A percentile compares a stretch with the other conserved stretches of the same genome.
Conservation (phyloP, 2,329 filamentous ascomycete species). For the Aureobasidium subglaciale region DNA sequence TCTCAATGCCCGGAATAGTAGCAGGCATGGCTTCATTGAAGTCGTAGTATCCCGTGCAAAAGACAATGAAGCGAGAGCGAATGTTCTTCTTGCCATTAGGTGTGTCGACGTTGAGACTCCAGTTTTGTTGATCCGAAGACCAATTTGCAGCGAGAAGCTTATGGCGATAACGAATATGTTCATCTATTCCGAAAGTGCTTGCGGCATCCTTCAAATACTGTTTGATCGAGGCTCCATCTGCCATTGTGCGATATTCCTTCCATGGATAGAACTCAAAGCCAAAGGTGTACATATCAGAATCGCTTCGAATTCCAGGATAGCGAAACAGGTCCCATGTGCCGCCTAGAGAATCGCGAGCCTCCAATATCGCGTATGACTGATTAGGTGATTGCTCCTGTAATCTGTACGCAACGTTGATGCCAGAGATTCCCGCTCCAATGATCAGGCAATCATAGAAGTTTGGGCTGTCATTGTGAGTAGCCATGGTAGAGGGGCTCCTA, state of each 20-base stretch:
- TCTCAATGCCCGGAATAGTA: conserved; percentile 58
- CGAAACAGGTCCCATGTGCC: conserved; percentile 75
- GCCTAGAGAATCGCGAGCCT: conserved; percentile 58
- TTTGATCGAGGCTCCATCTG: conserved; percentile 37
- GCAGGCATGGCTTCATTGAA: conserved; percentile 57
- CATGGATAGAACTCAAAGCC: conserved; percentile 65
- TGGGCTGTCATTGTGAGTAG: not conserved
- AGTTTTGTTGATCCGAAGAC: conserved; percentile 43
- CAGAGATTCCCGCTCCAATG: conserved; percentile 66
- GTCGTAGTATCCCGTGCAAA: conserved; percentile 66
- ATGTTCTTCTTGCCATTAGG: conserved; percentile 29
- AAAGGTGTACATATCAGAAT: conserved; percentile 44
- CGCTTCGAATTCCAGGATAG: conserved; percentile 56
- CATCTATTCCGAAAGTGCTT: conserved; percentile 38
- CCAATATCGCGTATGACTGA: conserved; percentile 58
- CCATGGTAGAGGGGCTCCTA: not conserved
- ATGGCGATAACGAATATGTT: conserved; percentile 39
- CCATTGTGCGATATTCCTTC: conserved; percentile 44
- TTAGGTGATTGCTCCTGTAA: conserved; percentile 41
- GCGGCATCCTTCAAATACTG: conserved; percentile 40
- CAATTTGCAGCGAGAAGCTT: conserved; percentile 36
- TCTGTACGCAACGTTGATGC: conserved; percentile 67
- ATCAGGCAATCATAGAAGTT: conserved; percentile 46
- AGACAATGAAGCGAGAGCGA: conserved; percentile 43
- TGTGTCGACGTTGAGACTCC: conserved; percentile 35